These are phyloP conservation scores for Eucalyptus pauciflora DNA, from an alignment of 345 rosid species.

Conservation along the genomic window DNA sequence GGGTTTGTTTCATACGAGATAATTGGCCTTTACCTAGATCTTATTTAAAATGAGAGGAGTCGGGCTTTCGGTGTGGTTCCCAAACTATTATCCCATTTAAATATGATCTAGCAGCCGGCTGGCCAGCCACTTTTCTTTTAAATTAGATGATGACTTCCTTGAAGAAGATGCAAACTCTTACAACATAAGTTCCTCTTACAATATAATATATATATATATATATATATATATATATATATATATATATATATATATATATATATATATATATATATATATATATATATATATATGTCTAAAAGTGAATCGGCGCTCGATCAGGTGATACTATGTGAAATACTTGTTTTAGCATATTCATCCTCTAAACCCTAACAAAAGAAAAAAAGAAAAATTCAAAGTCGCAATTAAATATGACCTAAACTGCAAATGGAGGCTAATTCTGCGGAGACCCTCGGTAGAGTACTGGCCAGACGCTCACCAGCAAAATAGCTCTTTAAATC, in stretches of 20 bases:
- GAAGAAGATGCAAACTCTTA: background rate
- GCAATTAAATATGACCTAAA: background rate
- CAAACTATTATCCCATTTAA: background rate
- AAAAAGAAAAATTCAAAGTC: background rate
- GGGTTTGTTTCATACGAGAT: background rate
- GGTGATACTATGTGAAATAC: background rate
- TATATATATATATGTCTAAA: background rate
- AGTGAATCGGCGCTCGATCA: background rate
- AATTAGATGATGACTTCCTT: background rate
- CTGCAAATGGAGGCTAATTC: background rate
- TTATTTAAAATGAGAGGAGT: background rate
- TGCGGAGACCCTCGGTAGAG: background rate
- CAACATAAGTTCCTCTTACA: too few species aligned
- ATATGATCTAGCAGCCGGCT: background rate
- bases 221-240: too few species aligned
- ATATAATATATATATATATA: too few species aligned
- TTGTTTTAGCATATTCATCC: background rate
- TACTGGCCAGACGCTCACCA: background rate
- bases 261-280: too few species aligned
- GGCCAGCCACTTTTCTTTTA: background rate
- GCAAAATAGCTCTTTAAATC: background rate
- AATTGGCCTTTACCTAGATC: background rate
- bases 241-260: too few species aligned
- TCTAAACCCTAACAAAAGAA: background rate
- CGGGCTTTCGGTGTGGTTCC: background rate